Evolutionary conservation across 176 grass and related monocot species (phyloP), one percentile per base, ranked within the genome.

Genomic region (Canna indica): DNA sequence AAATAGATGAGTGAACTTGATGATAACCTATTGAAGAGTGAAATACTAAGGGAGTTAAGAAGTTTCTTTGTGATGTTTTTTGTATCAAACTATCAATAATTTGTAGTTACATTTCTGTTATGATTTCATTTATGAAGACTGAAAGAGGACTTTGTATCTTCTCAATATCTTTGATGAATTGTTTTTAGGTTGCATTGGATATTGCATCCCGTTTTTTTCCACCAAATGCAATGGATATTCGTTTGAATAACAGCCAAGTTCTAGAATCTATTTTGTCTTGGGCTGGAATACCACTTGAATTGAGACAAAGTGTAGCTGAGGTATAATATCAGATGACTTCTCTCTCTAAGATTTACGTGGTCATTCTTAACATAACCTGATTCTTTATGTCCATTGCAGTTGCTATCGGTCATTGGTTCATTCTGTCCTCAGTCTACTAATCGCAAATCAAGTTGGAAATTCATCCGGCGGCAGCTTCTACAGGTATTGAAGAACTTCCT

Each of bases 241-340:
- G 84, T 67, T 78, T 91, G 75, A 96, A 96, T 86, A 88, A 96
- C 11, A 80, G 81, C 32, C 78, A 81, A 85, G 73, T 96, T 39
- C 73, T 85, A 63, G 88, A 96, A 88, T 87, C 93, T 53, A 78
- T 96, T 81, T 91, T 83, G 66, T 91, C 83, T 58, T 96, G 88
- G 93, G 86, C 83, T 69, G 88, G 84, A 46, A 82, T 96, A 71
- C 64, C 88, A 50, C 67, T 41, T 45, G 93, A 91, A 83, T 77
- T 75, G 48, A 74, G 83, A 69, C 88, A 85, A 68, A 91, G 81
- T 78, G 88, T 96, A 66, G 93, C 88, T 53, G 88, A 91, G 88
- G 93, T 96, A 85, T 73, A n/a, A 71, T 74, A 16, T 32, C 42
- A 47, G 15, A 31, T 50, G 3, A 36, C 33, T 70, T 70, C 0